Evolutionary conservation across 768 basidiomycete species (phyloP), one percentile per base, ranked within the genome.

Genomic region (Lactarius vividus): DNA sequence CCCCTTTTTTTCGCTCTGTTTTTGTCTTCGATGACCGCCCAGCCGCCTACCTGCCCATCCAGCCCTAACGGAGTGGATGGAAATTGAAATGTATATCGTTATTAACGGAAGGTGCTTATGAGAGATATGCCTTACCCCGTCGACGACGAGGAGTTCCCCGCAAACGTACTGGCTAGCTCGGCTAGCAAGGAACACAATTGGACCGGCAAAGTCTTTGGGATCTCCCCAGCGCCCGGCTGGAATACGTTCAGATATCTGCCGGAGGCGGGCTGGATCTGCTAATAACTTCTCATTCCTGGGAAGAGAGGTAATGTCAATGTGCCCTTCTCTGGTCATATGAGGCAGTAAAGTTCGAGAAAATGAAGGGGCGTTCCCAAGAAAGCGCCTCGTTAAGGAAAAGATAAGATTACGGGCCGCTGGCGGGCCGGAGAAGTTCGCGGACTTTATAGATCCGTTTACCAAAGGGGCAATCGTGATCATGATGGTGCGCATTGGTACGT

Each of bases 191-290:
- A 85, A 89, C 35, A 89, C 81, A 63, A 85, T 75, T 8, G 85
- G 85, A 15, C 88, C 88, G 26, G 85, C 86, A 74, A 89, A 88
- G 76, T 89, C 88, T 8, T 73, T 75, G 7, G 88, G 88, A 54
- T 77, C 75, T 59, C 86, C 88, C 88, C 88, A 89, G 67, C 88
- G 78, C 28, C 82, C 84, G 5, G 85, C 84, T 26, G 88, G 88
- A 61, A 89, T 89, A 53, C 88, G 80, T 71, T 88, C 88, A 61
- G 86, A 82, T 74, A 89, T 89, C 74, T 89, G 88, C 58, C 81
- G 80, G 59, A 80, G 79, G 54, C 88, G 82, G 42, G 79, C 79
- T 37, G 86, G 83, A 76, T 89, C 85, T 66, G 80, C 79, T 68
- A 88, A 80, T 58, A 89, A 79, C 64, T 82, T 82, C 72, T 84